Evolutionary conservation across 176 grass and related monocot species (phyloP).

Genomic region (barley (Hordeum vulgare)): DNA sequence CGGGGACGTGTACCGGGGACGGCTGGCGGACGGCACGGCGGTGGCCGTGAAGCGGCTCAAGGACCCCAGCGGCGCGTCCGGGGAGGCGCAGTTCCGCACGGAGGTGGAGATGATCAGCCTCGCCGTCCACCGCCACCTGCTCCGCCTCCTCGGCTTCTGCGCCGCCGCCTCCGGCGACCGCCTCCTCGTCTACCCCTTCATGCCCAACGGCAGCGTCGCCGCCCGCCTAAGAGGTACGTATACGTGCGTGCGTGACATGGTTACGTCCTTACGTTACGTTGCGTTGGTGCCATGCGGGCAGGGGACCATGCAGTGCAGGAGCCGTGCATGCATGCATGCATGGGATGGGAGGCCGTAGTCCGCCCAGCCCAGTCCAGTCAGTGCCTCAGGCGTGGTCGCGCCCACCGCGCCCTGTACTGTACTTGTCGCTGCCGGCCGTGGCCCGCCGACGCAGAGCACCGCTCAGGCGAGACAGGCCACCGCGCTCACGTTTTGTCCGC

Average conservation of each 20-base stretch:
- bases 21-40: conserved; percentile 41
- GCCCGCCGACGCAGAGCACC: neutral
- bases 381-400: conserved; percentile 32
- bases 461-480: neutral
- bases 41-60: conserved; percentile 92
- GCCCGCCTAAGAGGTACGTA: conserved; percentile 63
- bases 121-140: conserved; percentile 88
- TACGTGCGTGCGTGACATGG: too few species aligned
- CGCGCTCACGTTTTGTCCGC: conserved; percentile 44
- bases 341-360: conserved; percentile 16
- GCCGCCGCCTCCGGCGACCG: conserved; percentile 58
- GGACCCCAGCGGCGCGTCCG: conserved; percentile 44
- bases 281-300: too few species aligned
- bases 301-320: conserved; percentile 24
- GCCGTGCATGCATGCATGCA: conserved; percentile 24
- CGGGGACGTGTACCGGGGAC: conserved; percentile 82
- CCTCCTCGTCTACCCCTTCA: conserved; percentile 90
- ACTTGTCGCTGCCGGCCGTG: neutral
- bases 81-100: conserved; percentile 61
- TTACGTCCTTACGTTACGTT: too few species aligned
- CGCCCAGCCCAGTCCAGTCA: neutral
- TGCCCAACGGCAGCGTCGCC: conserved; percentile 95
- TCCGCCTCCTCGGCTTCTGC: conserved; percentile 83
- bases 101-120: conserved; percentile 98
- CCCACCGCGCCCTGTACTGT: neutral